Percentiles rank a stretch among this genome's conserved stretches.
Evolutionary conservation across 441 rosid genomes (phyloP).

Genomic region (Brassica balearica): DNA sequence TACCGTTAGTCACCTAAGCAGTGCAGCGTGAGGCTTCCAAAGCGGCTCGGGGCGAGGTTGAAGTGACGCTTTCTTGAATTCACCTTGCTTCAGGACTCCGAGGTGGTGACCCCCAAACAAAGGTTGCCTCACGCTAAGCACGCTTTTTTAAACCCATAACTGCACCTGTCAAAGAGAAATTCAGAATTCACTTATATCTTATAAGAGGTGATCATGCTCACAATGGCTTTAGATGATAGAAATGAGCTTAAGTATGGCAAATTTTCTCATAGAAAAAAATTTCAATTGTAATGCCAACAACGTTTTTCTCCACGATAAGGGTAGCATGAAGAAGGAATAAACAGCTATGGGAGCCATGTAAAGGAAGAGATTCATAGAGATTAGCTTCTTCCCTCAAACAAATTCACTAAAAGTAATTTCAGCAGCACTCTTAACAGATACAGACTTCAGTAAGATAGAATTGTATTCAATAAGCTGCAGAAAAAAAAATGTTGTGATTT

Average conservation of each 20-base stretch:
- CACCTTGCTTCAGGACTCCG: neutral
- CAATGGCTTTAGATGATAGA: conserved; percentile 4
- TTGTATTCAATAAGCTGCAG: neutral
- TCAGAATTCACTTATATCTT: neutral
- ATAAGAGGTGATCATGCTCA: neutral
- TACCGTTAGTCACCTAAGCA: neutral
- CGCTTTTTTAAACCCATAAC: neutral
- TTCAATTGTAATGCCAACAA: conserved; percentile 55
- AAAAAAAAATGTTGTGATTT: neutral
- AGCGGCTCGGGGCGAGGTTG: neutral
- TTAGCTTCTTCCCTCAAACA: conserved; percentile 57
- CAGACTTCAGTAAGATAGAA: neutral
- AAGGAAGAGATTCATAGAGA: conserved; percentile 63
- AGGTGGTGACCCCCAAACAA: neutral
- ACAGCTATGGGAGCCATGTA: conserved; percentile 71
- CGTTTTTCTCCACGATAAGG: conserved; percentile 62
- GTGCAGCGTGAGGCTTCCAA: neutral
- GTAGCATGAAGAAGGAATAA: conserved; percentile 59
- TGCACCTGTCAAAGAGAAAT: conserved; percentile 41
- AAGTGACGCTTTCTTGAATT: neutral
- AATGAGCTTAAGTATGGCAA: neutral
- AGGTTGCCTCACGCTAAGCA: neutral
- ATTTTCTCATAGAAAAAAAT: neutral
- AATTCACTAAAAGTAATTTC: conserved; percentile 10
- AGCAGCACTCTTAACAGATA: neutral